Evolutionary conservation across 1,284 basidiomycete species (phyloP).

Genomic region (Gomphus bonarii): DNA sequence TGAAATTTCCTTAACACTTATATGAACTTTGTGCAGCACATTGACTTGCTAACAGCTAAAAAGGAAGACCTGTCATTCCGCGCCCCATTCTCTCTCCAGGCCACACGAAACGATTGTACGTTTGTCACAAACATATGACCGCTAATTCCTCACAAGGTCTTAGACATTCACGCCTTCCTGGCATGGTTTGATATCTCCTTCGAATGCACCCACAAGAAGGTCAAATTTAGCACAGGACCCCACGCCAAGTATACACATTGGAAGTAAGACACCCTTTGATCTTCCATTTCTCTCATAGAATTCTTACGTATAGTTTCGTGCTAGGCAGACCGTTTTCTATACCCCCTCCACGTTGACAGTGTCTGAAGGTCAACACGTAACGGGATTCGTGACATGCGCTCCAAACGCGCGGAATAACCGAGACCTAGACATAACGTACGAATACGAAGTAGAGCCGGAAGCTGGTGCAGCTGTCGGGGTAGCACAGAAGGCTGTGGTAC

Average conservation of each 20-base stretch:
- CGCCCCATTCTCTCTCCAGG: constrained; percentile 71
- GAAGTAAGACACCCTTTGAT: constrained; percentile 55
- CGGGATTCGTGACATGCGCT: constrained; percentile 63
- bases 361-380: constrained; percentile 60
- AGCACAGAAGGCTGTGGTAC: constrained; percentile 29
- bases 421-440: constrained; percentile 82
- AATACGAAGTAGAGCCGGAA: constrained; percentile 39
- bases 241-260: constrained; percentile 96
- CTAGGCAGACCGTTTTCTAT: constrained; percentile 90
- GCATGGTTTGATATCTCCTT: constrained; percentile 99
- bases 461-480: constrained; percentile 15
- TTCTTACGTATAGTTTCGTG: background rate
- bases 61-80: constrained; percentile 93
- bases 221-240: constrained; percentile 91
- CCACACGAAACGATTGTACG: constrained; percentile 89
- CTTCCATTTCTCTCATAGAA: constrained; percentile 1
- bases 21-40: constrained; percentile 41
- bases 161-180: constrained; percentile 97
- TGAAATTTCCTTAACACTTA: background rate
- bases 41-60: constrained; percentile 85
- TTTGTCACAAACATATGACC: constrained; percentile 12
- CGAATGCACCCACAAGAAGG: constrained; percentile 93
- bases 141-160: constrained; percentile 1
- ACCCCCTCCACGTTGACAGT: constrained; percentile 67
- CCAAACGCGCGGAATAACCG: constrained; percentile 89